Percentiles rank a stretch among this genome's conserved stretches.
phyloP scores from a whole-genome alignment of 2,329 filamentous ascomycete genomes.

The Fusarium phyllophilum region DNA sequence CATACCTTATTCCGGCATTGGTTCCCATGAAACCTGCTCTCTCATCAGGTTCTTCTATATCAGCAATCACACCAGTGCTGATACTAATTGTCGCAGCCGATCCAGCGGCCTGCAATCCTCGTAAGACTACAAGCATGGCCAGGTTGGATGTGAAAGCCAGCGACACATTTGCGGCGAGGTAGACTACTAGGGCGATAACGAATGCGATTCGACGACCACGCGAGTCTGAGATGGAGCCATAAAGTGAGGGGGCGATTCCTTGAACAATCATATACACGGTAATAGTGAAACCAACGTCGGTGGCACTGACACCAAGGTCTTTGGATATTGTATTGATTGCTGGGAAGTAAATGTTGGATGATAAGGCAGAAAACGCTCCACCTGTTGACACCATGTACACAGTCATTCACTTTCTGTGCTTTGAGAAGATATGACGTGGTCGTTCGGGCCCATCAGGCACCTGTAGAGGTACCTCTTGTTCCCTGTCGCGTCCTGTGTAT shows the following conservation, averaged over 20 bases:
- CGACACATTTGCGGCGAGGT: neutral
- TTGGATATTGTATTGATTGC: neutral
- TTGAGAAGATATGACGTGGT: neutral
- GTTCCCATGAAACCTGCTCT: conserved; percentile 38
- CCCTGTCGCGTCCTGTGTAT: neutral
- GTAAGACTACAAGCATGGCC: neutral
- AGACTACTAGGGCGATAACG: neutral
- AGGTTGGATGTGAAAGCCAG: neutral
- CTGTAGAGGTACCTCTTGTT: neutral
- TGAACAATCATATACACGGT: neutral
- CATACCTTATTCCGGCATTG: conserved; percentile 11
- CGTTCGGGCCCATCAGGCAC: accelerated
- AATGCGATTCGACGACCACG: neutral
- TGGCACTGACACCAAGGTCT: neutral
- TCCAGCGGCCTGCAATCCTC: conserved; percentile 37
- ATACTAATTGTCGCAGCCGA: conserved; percentile 39
- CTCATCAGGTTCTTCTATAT: conserved; percentile 33
- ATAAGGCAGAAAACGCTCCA: neutral
- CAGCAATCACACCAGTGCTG: conserved; percentile 37
- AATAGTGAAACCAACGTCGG: neutral
- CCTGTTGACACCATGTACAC: neutral
- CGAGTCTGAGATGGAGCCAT: neutral
- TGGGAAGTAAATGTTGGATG: conserved; percentile 1
- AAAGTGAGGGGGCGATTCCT: neutral
- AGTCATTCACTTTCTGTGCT: neutral